Evolutionary conservation across 176 grass and related monocot species (phyloP).

Genomic region (Panicum miliaceum): DNA sequence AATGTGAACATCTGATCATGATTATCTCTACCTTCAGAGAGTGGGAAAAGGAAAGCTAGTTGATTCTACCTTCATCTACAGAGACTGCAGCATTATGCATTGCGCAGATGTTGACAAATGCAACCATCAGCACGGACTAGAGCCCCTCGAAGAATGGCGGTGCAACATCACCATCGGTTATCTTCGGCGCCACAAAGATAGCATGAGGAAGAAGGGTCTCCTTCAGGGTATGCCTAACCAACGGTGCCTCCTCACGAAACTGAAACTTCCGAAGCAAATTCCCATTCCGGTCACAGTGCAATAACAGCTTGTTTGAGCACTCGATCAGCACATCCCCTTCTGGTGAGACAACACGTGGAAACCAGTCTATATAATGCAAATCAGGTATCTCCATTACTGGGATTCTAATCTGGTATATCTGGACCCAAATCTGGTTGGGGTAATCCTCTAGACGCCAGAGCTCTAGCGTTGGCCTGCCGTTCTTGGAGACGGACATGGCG

Average conservation of each 20-base stretch:
- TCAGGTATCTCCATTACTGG: not conserved
- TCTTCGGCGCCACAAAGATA: not conserved
- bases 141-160: slow-evolving; percentile 18
- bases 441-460: slow-evolving; percentile 34
- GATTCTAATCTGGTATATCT: not conserved
- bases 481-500: slow-evolving; percentile 33
- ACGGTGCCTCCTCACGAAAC: not conserved
- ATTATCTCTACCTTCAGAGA: not conserved
- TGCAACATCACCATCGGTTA: not conserved
- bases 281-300: slow-evolving; percentile 36
- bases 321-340: slow-evolving; percentile 43
- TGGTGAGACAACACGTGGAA: not conserved
- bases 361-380: not conserved
- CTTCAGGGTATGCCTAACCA: not conserved
- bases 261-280: slow-evolving; percentile 28
- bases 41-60: not conserved
- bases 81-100: not conserved
- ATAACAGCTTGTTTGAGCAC: not conserved
- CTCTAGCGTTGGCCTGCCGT: not conserved
- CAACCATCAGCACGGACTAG: not conserved
- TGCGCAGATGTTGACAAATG: not conserved
- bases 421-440: not conserved
- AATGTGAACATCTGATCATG: not conserved
- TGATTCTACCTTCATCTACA: slow-evolving; percentile 5
- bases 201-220: not conserved